Conservation (phyloP, 225 moss, liverwort and hornwort genomes). For the Polytrichum formosum region DNA sequence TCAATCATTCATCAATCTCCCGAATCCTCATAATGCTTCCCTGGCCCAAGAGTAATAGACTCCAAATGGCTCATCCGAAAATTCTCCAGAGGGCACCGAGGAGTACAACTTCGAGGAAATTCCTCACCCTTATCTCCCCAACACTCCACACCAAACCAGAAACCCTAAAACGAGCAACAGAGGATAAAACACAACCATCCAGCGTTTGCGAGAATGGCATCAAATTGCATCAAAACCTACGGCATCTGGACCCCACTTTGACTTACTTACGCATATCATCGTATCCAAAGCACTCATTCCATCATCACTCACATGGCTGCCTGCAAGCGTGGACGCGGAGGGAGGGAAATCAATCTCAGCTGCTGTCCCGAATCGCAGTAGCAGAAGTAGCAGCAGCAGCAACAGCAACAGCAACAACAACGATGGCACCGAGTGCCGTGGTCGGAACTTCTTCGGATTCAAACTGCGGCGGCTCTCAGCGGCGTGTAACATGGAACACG, state of each 20-base stretch:
- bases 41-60: neutral
- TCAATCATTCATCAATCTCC: neutral
- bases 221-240: neutral
- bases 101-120: no score
- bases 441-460: neutral
- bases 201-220: neutral
- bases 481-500: neutral
- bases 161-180: neutral
- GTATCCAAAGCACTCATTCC: neutral
- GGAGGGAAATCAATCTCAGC: neutral
- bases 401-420: neutral
- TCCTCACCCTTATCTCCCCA: neutral
- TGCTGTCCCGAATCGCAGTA: neutral
- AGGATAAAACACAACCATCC: neutral
- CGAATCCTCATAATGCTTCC: neutral
- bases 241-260: neutral
- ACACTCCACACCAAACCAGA: neutral
- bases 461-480: neutral
- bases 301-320: slow-evolving; percentile 1
- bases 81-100: no score
- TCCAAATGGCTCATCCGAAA: neutral
- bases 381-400: neutral
- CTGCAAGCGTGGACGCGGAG: slow-evolving; percentile 1
- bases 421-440: neutral
- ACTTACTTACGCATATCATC: no score